These are phyloP conservation scores for Cardiospermum halicacabum DNA, from an alignment of 345 rosid species.

Conservation along the genomic window DNA sequence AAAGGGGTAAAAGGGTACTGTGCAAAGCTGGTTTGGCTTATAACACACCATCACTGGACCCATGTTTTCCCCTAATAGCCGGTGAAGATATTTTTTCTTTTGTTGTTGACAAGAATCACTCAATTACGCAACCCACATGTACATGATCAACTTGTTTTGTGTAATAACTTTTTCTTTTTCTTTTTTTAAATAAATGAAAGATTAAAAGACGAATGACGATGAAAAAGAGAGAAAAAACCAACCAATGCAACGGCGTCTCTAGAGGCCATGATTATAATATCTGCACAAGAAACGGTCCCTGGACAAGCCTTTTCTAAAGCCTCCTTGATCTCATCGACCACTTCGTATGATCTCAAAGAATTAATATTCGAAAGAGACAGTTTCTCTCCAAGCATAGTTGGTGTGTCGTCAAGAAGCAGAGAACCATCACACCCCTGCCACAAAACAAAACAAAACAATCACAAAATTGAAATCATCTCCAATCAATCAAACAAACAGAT, in stretches of 20 bases:
- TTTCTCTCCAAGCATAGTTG: constrained; percentile 69
- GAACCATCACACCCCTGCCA: constrained; percentile 91
- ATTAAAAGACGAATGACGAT: background rate
- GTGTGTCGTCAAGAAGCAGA: constrained; percentile 81
- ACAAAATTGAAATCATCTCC: no score
- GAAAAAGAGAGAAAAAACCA: background rate
- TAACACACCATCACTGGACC: background rate
- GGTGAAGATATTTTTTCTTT: constrained; percentile 5
- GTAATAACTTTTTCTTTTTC: no score
- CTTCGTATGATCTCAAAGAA: constrained; percentile 75
- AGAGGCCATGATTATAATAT: constrained; percentile 80
- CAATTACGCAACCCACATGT: background rate
- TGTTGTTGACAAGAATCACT: background rate
- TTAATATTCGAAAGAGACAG: constrained; percentile 76
- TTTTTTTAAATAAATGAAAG: background rate
- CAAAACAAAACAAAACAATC: no score
- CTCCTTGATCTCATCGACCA: constrained; percentile 63
- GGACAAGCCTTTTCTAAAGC: constrained; percentile 79
- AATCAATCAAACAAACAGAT: background rate
- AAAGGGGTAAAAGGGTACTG: background rate
- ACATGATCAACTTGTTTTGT: background rate
- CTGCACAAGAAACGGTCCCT: constrained; percentile 82
- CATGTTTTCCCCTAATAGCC: constrained; percentile 18
- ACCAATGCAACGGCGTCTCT: constrained; percentile 90
- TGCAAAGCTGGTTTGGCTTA: background rate